A percentile compares a stretch with the other conserved stretches of the same genome.
Evolutionary conservation across 2,329 filamentous ascomycete genomes (phyloP).

Genomic region (Byssoonygena ceratinophila): DNA sequence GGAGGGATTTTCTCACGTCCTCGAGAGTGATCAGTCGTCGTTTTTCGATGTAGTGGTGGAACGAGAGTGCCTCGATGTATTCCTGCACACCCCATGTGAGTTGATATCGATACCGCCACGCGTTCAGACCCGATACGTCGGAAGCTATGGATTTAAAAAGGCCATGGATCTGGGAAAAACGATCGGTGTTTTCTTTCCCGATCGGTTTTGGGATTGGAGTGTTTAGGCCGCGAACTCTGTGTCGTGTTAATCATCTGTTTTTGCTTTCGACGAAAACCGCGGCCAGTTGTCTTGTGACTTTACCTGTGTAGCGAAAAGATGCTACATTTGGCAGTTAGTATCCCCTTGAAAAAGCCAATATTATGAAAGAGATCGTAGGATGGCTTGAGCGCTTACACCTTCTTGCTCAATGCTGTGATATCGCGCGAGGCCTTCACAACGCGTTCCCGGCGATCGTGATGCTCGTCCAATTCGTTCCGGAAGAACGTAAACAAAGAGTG

Average conservation of each 20-base stretch:
- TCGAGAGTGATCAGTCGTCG: constrained; percentile 62
- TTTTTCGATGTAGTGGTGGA: constrained; percentile 72
- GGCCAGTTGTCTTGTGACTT: background rate
- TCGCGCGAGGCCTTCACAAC: constrained; percentile 86
- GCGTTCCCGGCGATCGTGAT: constrained; percentile 82
- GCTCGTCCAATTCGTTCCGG: constrained; percentile 78
- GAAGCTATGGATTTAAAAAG: constrained; percentile 57
- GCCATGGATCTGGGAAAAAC: constrained; percentile 58
- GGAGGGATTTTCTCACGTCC: constrained; percentile 42
- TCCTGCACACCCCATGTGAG: constrained; percentile 79
- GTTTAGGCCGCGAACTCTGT: constrained; percentile 33
- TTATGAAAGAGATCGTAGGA: background rate
- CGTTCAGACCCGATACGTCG: constrained; percentile 69
- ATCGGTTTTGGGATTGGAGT: constrained; percentile 54
- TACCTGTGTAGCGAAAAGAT: constrained; percentile 80
- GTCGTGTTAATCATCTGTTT: background rate
- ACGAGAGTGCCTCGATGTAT: constrained; percentile 82
- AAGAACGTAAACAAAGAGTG: constrained; percentile 73
- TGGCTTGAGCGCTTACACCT: constrained; percentile 55
- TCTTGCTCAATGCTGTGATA: constrained; percentile 90
- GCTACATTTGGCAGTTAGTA: constrained; percentile 37
- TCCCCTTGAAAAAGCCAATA: constrained; percentile 12
- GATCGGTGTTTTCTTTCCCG: constrained; percentile 56
- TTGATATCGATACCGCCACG: constrained; percentile 67
- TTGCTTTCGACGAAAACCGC: background rate